A percentile compares a stretch with the other conserved stretches of the same genome.
These are phyloP conservation scores for Coemansia sp. DNA, from an alignment of 192 early-diverging fungal species.

Conservation along the genomic window DNA sequence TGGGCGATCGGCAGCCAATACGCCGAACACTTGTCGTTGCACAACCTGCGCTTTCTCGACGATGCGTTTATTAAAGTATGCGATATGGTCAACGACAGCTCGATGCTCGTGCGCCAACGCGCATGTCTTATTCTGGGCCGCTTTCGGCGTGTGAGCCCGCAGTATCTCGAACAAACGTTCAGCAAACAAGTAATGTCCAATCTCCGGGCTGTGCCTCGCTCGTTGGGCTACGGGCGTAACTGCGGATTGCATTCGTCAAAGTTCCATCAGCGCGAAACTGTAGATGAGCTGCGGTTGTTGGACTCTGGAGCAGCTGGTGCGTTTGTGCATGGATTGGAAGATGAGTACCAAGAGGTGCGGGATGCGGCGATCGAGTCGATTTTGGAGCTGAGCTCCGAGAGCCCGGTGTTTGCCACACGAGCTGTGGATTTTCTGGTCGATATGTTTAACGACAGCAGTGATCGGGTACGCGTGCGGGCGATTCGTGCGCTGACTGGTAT, in stretches of 20 bases:
- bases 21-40: constrained; percentile 40
- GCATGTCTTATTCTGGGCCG: constrained; percentile 69
- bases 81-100: constrained; percentile 77
- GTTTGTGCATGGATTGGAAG: constrained; percentile 95
- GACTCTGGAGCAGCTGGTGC: constrained; percentile 87
- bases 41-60: constrained; percentile 57
- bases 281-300: constrained; percentile 67
- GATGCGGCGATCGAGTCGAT: constrained; percentile 86
- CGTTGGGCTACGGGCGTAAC: constrained; percentile 29
- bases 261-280: constrained; percentile 55
- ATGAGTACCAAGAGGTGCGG: constrained; percentile 88
- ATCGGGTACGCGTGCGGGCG: constrained; percentile 78
- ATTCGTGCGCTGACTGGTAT: constrained; percentile 75
- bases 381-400: constrained; percentile 70
- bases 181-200: constrained; percentile 80
- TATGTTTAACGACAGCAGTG: constrained; percentile 97
- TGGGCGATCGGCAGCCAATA: constrained; percentile 61
- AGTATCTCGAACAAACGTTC: constrained; percentile 67
- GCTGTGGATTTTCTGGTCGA: constrained; percentile 85
- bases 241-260: constrained; percentile 10
- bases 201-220: constrained; percentile 38
- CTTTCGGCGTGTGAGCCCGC: constrained; percentile 61
- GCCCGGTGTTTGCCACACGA: constrained; percentile 66
- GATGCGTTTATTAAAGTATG: constrained; percentile 82
- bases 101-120: constrained; percentile 68